Evolutionary conservation across 129 eudicot genomes (phyloP), one percentile per base, ranked within the genome.

Genomic region (Artemisia tridentata): DNA sequence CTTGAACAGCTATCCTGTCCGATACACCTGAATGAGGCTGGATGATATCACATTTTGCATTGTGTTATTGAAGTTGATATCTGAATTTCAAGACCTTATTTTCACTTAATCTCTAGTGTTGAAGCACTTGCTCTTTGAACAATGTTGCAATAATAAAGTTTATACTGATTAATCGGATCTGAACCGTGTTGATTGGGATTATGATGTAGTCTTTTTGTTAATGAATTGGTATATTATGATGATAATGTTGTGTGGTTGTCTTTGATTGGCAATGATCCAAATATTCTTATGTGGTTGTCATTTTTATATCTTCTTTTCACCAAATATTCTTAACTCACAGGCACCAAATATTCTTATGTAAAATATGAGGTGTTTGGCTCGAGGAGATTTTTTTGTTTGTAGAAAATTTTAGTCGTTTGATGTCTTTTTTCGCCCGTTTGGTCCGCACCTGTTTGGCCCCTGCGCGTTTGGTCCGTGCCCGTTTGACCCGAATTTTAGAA

Each of bases 1-100:
- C 54, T 54, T 55, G 56, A 75, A 56, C 96, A 88, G 96, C 89
- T 59, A 34, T 83, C 19, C 85, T 91, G 77, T 79, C 96, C 0
- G 91, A 86, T 47, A 59, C 86, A 60, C 79, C 80, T 41, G 91
- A 86, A 61, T 80, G 85, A 80, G 49, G 69, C 65, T 3, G 76
- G 56, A 77, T 47, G 20, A 29, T 47, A 68, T 68, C 52, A 15
- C 74, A 75, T 58, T 68, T 27, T 58, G 49, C 71, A 41, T 31
- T 48, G 3, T 67, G 34, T 58, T 56, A 56, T 11, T 34, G 76
- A 74, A 48, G 68, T 66, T 31, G 63, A 51, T 68, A 14, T 18
- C 45, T 76, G 21, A 64, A 57, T 54, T 65, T 17, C 63, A 49
- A 76, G n/a, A 69, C n/a, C 0, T 19, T 69, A 69, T 11, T 34